Base-by-base conservation (phyloP, 306 rosid species). In the Mimosa bimucronata region DNA sequence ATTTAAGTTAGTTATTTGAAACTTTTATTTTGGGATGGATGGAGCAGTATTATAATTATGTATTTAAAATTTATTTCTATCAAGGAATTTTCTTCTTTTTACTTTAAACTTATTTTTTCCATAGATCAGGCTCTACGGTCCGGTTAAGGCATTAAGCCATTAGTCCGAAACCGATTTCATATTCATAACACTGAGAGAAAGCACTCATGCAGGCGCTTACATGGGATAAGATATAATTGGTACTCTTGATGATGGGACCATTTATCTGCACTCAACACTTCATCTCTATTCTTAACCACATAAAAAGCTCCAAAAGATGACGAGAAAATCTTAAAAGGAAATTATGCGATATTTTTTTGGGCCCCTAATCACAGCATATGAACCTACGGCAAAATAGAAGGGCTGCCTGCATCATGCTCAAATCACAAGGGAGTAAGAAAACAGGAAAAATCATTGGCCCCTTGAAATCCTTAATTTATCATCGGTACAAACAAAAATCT, bases 211-310 rank as follows among this genome's bases (percentile, higher is more conserved):
- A 9, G 60, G 25, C 40, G 21, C 62, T 64, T 38, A 46, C 6
- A 41, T 55, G 5, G 45, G 60, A 67, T 68, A 69, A 81, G 57
- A 69, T 48, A 60, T 14, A 82, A 26, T 42, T 16, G 66, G 25
- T 37, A 48, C 30, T 19, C 73, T 31, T 70, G 38, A 46, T 28
- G 81, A 76, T 48, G 68, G 31, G 31, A 77, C 82, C 85, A 77
- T 64, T 64, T 60, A 77, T 52, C 58, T 48, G 14, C 64, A 9
- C 5, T 21, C 18, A 65, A 71, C 71, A 77, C 60, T 65, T 60
- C 58, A 77, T 53, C 65, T 72, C 65, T 37, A 40, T 42, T 30
- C 71, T 18, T 73, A 78, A 78, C 66, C 82, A 65, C 71, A 29
- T 28, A 44, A 53, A 71, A 21, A 16, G 5, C 0, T 25, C 7